phyloP scores from a whole-genome alignment of 768 basidiomycete species.

The Boletus tomentosulus region DNA sequence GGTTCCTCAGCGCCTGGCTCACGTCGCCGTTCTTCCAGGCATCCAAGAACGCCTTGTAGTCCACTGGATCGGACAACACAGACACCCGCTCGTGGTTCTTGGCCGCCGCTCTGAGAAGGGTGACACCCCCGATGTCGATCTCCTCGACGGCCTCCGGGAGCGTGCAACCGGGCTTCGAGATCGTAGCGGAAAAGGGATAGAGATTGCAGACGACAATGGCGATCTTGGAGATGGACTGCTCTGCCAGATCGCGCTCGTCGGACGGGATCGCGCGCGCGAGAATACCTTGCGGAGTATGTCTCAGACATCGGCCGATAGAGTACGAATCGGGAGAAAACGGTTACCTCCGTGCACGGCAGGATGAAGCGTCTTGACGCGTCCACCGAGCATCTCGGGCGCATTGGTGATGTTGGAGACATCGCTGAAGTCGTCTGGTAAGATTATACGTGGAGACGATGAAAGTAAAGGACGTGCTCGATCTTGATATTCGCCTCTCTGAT shows the following conservation, averaged over 20 bases:
- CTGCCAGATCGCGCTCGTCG: slow-evolving; percentile 79
- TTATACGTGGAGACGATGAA: neutral
- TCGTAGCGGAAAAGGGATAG: slow-evolving; percentile 93
- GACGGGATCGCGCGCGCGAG: slow-evolving; percentile 89
- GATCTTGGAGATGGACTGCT: slow-evolving; percentile 87
- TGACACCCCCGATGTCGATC: slow-evolving; percentile 98
- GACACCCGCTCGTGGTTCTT: slow-evolving; percentile 96
- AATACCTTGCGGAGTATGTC: slow-evolving; percentile 56
- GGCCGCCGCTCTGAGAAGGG: slow-evolving; percentile 93
- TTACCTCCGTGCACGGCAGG: slow-evolving; percentile 96
- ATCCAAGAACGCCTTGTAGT: slow-evolving; percentile 78
- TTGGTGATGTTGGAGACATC: slow-evolving; percentile 98
- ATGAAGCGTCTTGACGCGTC: slow-evolving; percentile 96
- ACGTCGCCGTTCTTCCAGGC: slow-evolving; percentile 78
- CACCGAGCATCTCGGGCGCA: slow-evolving; percentile 98
- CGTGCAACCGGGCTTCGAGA: slow-evolving; percentile 84
- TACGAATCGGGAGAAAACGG: slow-evolving; percentile 7
- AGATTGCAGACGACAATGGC: slow-evolving; percentile 98
- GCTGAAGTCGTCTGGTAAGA: slow-evolving; percentile 39
- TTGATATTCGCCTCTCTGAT: slow-evolving; percentile 90
- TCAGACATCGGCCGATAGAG: neutral
- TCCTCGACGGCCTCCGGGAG: slow-evolving; percentile 94
- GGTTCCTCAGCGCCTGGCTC: slow-evolving; percentile 63
- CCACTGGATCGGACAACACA: slow-evolving; percentile 82
- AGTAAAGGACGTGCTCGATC: slow-evolving; percentile 70